Base-by-base conservation (phyloP, 345 rosid genomes). In the Citrus inodora region DNA sequence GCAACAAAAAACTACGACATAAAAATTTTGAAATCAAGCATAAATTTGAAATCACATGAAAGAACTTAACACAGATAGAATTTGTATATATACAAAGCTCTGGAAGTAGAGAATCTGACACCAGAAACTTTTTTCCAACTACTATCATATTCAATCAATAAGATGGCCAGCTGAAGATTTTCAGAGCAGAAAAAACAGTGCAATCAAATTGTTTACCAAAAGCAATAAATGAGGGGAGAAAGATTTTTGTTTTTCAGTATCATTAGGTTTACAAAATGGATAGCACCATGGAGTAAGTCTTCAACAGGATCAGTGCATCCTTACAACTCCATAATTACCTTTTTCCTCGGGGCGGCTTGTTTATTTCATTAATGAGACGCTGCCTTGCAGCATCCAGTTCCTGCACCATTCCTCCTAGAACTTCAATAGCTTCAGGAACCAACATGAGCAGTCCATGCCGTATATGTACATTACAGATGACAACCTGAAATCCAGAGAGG, bases 311-410 rank as follows among this genome's bases (percentile, higher is more conserved):
- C 51, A 68, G 60, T 40, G 27, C n/a, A 66, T 70, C 75, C 30
- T n/a, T 33, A 56, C 38, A 76, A 71, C 24, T 63, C 32, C 63
- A 72, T n/a, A 75, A 51, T 10, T 88, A 95, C 98, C 99, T 94
- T 88, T 77, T 96, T 77, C 98, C 99, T 85, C 98, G 90, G 40
- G 98, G 94, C 75, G 97, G 99, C 78, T 92, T 96, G 81, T 91
- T 91, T 74, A 94, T 93, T 91, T 94, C 97, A 53, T 81, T 72
- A 78, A 90, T 92, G 73, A 96, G 93, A 72, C 87, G 89, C 79
- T 81, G 89, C 21, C 87, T 84, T 75, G 97, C 97, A 24, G 89
- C 90, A 73, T 96, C 97, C 79, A 96, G 75, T 81, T 90, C 94
- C 71, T 87, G 92, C 77, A 87, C 97, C 81, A 88, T 73, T 76